phyloP scores from a whole-genome alignment of 2,329 filamentous ascomycete species.

The Calonectria pteridis region DNA sequence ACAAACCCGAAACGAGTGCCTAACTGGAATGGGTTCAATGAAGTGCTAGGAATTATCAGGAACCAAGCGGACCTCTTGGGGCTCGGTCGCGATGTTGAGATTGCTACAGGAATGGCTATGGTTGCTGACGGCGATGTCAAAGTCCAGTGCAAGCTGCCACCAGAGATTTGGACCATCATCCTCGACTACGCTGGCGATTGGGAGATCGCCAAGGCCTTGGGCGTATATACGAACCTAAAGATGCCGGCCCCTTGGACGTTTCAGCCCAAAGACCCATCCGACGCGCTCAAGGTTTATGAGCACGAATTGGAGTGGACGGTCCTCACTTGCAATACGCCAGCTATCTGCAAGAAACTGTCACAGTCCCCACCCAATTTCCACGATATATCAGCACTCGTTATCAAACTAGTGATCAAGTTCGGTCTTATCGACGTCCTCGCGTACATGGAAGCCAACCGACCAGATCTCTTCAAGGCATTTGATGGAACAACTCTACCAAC shows the following conservation, averaged over 20 bases:
- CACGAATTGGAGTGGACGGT: constrained; percentile 88
- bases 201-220: constrained; percentile 86
- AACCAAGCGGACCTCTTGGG: constrained; percentile 83
- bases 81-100: constrained; percentile 78
- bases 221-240: constrained; percentile 82
- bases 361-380: constrained; percentile 77
- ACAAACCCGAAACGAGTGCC: constrained; percentile 65
- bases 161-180: constrained; percentile 91
- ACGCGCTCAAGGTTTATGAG: constrained; percentile 78
- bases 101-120: constrained; percentile 56
- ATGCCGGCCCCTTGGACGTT: constrained; percentile 78
- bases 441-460: constrained; percentile 72
- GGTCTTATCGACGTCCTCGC: constrained; percentile 83
- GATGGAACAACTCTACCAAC: constrained; percentile 88
- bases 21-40: constrained; percentile 75
- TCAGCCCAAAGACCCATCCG: constrained; percentile 69
- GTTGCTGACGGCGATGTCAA: constrained; percentile 50
- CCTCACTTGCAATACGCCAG: constrained; percentile 76
- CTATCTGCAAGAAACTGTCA: constrained; percentile 81
- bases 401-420: constrained; percentile 93
- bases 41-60: constrained; percentile 79
- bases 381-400: constrained; percentile 82
- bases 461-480: constrained; percentile 85
- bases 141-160: constrained; percentile 70
- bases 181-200: constrained; percentile 89